These are phyloP conservation scores for Hydnum rufescens DNA, from an alignment of 768 basidiomycete species.

Conservation along the genomic window DNA sequence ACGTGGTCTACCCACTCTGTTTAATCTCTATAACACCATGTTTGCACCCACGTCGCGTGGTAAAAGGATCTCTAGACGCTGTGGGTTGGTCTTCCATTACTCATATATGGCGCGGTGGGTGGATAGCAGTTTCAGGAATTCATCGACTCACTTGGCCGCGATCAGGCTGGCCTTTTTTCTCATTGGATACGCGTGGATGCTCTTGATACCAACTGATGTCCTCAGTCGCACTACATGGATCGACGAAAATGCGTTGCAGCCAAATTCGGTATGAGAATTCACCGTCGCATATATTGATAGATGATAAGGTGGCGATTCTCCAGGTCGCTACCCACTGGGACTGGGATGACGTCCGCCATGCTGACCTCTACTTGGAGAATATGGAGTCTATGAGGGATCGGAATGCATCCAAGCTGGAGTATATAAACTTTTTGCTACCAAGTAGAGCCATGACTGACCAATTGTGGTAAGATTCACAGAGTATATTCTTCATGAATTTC, in stretches of 20 bases:
- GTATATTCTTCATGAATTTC: constrained; percentile 43
- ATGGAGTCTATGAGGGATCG: constrained; percentile 40
- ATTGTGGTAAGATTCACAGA: constrained; percentile 22
- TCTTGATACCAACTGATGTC: constrained; percentile 45
- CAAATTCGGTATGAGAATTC: constrained; percentile 46
- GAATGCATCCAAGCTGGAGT: constrained; percentile 57
- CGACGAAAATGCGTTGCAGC: constrained; percentile 91
- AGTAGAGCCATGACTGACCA: not conserved
- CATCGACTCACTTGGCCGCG: too few species aligned
- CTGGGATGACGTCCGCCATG: constrained; percentile 76
- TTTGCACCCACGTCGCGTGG: too few species aligned
- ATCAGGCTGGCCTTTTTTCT: constrained; percentile 36
- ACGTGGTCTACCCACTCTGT: too few species aligned
- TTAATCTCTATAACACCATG: too few species aligned
- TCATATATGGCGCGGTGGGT: too few species aligned
- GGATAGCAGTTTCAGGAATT: too few species aligned
- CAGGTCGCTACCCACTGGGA: constrained; percentile 85
- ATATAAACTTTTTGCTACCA: constrained; percentile 17
- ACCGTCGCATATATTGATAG: not conserved
- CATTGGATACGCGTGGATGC: constrained; percentile 65
- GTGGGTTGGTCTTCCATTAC: too few species aligned
- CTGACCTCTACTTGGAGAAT: constrained; percentile 59
- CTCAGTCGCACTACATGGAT: constrained; percentile 59
- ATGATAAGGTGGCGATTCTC: not conserved
- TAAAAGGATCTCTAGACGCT: too few species aligned